Percentiles rank a stretch among this genome's conserved stretches.
phyloP scores from a whole-genome alignment of 306 rosid genomes.

The Alnus rubra region DNA sequence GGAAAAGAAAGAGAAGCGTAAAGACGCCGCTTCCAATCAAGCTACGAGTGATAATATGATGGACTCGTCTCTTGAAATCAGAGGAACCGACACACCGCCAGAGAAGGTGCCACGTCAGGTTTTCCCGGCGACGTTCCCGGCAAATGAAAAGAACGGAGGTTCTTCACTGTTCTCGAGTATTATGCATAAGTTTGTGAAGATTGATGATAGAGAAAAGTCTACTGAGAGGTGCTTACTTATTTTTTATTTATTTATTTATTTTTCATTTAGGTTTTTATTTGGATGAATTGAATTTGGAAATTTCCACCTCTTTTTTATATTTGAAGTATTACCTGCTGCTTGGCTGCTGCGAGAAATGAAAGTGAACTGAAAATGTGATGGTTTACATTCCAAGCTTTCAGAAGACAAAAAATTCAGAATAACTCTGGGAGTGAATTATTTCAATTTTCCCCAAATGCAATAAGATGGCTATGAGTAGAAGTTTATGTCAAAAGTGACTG shows the following conservation, averaged over 20 bases:
- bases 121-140: conserved; percentile 37
- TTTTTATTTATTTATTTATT: too few species aligned
- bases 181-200: conserved; percentile 77
- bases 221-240: conserved; percentile 43
- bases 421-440: neutral
- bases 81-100: conserved; percentile 94
- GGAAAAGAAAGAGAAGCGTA: conserved; percentile 22
- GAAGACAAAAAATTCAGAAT: neutral
- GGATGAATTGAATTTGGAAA: neutral
- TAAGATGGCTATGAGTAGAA: neutral
- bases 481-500: conserved; percentile 12
- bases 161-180: conserved; percentile 69
- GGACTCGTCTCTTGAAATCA: conserved; percentile 47
- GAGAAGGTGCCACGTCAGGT: conserved; percentile 86
- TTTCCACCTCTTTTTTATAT: neutral
- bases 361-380: neutral
- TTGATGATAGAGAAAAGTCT: conserved; percentile 38
- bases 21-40: conserved; percentile 19
- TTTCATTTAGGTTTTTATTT: conserved; percentile 27
- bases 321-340: neutral
- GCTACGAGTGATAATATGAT: conserved; percentile 8
- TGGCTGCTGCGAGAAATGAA: neutral
- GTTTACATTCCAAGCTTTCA: neutral
- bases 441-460: neutral
- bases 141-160: conserved; percentile 33